phyloP scores from a whole-genome alignment of 2,329 filamentous ascomycete species.

The Stemphylium lycopersici region DNA sequence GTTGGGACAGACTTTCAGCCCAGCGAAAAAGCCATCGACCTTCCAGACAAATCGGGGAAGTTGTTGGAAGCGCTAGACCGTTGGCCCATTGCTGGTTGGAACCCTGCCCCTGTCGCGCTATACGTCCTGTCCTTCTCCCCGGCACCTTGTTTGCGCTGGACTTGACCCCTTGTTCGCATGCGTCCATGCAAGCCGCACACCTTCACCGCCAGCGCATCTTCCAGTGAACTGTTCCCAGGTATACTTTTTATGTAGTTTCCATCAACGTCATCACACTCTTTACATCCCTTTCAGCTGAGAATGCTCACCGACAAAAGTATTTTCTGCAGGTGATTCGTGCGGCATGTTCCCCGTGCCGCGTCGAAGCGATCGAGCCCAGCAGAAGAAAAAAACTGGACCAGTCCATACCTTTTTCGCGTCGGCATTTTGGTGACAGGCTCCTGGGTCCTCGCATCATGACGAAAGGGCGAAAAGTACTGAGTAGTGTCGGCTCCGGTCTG shows the following conservation, averaged over 20 bases:
- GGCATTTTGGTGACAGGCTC: slow-evolving; percentile 32
- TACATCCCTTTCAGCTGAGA: background rate
- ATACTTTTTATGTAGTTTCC: slow-evolving; percentile 15
- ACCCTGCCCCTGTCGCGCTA: slow-evolving; percentile 23
- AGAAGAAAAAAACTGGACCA: slow-evolving; percentile 19
- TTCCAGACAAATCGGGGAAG: slow-evolving; percentile 37
- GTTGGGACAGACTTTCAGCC: slow-evolving; percentile 27
- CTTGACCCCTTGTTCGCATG: slow-evolving; percentile 18
- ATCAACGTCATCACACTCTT: slow-evolving; percentile 9
- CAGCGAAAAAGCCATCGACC: slow-evolving; percentile 21
- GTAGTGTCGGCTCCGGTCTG: slow-evolving; percentile 27
- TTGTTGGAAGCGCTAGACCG: slow-evolving; percentile 28
- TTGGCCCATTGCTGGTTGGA: slow-evolving; percentile 38
- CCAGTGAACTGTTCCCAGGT: slow-evolving; percentile 16
- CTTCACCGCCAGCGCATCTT: slow-evolving; percentile 36
- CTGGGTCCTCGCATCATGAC: slow-evolving; percentile 46
- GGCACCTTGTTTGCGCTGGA: slow-evolving; percentile 20
- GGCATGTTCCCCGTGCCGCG: slow-evolving; percentile 18
- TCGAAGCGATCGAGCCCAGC: slow-evolving; percentile 20
- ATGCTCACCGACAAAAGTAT: slow-evolving; percentile 1
- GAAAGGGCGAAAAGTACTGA: slow-evolving; percentile 22
- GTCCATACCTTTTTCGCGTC: slow-evolving; percentile 23
- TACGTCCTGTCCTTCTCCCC: slow-evolving; percentile 12
- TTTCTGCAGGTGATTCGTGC: background rate
- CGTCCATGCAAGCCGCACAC: slow-evolving; percentile 31